Percentiles rank a stretch among this genome's conserved stretches.
Evolutionary conservation across 257 asterid species (phyloP).

Genomic region (Apocynum venetum): DNA sequence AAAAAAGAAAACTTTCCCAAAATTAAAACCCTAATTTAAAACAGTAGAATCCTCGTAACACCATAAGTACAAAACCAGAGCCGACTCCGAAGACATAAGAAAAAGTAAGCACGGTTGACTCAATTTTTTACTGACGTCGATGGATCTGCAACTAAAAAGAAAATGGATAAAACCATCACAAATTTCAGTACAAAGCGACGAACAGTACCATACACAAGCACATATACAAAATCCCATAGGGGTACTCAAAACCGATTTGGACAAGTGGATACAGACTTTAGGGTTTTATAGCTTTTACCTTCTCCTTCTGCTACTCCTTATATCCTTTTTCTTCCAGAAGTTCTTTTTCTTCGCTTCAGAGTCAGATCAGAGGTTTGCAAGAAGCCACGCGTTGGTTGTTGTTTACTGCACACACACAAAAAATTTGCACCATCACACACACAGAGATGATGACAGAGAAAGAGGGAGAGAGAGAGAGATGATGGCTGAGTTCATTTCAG

Average conservation of each 20-base stretch:
- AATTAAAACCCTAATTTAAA: slow-evolving; percentile 10
- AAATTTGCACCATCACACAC: not conserved
- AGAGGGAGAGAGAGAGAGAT: not conserved
- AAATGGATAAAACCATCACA: slow-evolving; percentile 1
- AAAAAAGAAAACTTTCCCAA: not conserved
- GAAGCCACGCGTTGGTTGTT: slow-evolving; percentile 35
- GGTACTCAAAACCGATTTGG: not conserved
- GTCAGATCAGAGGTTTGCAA: slow-evolving; percentile 44
- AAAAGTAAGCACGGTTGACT: slow-evolving; percentile 11
- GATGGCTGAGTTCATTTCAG: not conserved
- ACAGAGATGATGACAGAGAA: not conserved
- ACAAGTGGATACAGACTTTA: slow-evolving; percentile 21
- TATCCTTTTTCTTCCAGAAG: not conserved
- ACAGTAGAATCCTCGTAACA: not conserved
- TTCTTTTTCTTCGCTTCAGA: slow-evolving; percentile 17
- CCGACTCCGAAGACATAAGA: slow-evolving; percentile 12
- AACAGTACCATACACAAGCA: not conserved
- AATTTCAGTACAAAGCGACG: not conserved
- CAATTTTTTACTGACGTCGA: slow-evolving; percentile 23
- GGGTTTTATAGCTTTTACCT: slow-evolving; percentile 29
- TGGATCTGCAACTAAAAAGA: slow-evolving; percentile 47
- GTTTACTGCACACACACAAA: slow-evolving; percentile 5
- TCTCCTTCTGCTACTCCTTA: not conserved
- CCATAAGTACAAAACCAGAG: slow-evolving; percentile 8
- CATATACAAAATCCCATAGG: not conserved